These are phyloP conservation scores for Cubamyces sp. DNA, from an alignment of 768 basidiomycete genomes.

Conservation along the genomic window DNA sequence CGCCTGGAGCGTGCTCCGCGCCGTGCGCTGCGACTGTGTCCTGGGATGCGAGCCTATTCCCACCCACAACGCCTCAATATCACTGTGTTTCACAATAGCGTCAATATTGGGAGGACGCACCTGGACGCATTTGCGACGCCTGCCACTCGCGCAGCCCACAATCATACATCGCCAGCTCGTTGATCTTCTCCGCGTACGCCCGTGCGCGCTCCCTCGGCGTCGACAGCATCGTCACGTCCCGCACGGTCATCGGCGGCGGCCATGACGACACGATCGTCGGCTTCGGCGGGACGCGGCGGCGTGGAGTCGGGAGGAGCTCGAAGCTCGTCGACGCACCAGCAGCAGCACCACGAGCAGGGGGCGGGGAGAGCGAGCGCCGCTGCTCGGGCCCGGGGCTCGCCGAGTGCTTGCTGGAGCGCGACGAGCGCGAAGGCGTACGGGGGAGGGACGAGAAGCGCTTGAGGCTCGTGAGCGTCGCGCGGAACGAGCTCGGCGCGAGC, in stretches of 20 bases:
- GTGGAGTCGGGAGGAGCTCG: slow-evolving; percentile 1
- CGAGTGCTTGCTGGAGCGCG: slow-evolving; percentile 28
- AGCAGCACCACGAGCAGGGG: too few relatives aligned
- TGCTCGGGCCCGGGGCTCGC: slow-evolving; percentile 14
- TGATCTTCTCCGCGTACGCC: slow-evolving; percentile 82
- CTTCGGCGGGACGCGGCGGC: slow-evolving; percentile 26
- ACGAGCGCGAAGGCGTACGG: slow-evolving; percentile 65
- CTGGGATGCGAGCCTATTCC: slow-evolving; percentile 10
- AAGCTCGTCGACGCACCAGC: slow-evolving; percentile 3
- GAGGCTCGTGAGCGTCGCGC: slow-evolving; percentile 35
- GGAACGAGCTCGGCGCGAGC: slow-evolving; percentile 25
- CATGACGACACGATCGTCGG: slow-evolving; percentile 40
- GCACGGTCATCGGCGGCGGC: slow-evolving; percentile 72
- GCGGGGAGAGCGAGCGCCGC: slow-evolving; percentile 26
- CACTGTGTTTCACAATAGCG: too few relatives aligned
- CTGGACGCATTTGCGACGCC: slow-evolving; percentile 53
- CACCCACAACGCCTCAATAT: too few relatives aligned
- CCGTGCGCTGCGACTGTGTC: slow-evolving; percentile 17
- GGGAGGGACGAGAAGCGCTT: slow-evolving; percentile 63
- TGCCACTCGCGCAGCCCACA: slow-evolving; percentile 84
- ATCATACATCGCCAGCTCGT: slow-evolving; percentile 75
- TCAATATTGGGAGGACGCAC: slow-evolving; percentile 38
- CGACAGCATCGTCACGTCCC: slow-evolving; percentile 60
- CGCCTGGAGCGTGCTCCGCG: slow-evolving; percentile 1
- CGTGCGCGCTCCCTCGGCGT: slow-evolving; percentile 68